Evolutionary conservation across 2,329 filamentous ascomycete genomes (phyloP).

Genomic region (Pseudogymnoascus sp.): DNA sequence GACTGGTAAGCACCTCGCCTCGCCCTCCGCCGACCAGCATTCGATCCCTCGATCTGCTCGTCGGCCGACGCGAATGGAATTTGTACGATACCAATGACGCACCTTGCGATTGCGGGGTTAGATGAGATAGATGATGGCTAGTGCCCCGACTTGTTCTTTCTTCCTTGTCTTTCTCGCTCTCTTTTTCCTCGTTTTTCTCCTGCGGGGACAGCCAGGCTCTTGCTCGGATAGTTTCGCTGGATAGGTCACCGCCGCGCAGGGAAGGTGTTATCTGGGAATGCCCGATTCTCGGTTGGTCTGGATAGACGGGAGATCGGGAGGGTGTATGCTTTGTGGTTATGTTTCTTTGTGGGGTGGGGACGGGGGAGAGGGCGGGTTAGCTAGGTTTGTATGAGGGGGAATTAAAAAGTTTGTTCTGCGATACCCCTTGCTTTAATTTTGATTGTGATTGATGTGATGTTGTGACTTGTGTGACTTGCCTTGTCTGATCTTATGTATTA

Average conservation of each 20-base stretch:
- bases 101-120: not conserved
- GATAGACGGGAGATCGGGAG: constrained; percentile 9
- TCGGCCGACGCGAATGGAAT: not conserved
- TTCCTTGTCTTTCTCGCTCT: not conserved
- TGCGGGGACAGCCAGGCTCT: not conserved
- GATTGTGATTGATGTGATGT: not conserved
- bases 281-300: constrained; percentile 7
- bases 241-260: constrained; percentile 10
- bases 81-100: not conserved
- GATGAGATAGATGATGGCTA: not conserved
- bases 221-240: not conserved
- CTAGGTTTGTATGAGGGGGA: constrained; percentile 1
- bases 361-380: not conserved
- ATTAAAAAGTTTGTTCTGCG: not conserved
- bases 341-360: not conserved
- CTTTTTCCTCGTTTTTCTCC: not conserved
- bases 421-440: not conserved
- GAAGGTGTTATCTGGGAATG: constrained; percentile 10
- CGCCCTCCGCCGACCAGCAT: not conserved
- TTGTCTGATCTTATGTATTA: not conserved
- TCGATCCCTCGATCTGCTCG: not conserved
- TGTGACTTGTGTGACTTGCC: not conserved
- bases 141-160: not conserved
- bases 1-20: not conserved
- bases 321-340: not conserved